phyloP scores from a whole-genome alignment of 305 asterid species.

The Lippia alba region DNA sequence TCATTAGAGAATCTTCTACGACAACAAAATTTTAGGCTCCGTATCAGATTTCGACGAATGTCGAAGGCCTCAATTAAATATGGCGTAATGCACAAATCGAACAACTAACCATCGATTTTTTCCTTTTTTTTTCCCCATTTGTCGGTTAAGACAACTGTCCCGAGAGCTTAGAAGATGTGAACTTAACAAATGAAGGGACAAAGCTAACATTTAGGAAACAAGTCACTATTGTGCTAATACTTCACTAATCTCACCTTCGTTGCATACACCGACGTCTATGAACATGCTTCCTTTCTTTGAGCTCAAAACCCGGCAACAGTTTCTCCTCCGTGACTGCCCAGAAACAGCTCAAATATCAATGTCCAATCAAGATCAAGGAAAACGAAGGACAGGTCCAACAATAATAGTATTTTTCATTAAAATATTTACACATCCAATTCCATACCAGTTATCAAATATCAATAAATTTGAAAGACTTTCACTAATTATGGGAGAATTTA shows the following conservation, averaged over 20 bases:
- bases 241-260: conserved; percentile 77
- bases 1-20: background rate
- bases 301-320: conserved; percentile 74
- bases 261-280: conserved; percentile 76
- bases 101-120: background rate
- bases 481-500: conserved; percentile 1
- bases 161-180: conserved; percentile 30
- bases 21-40: conserved; percentile 17
- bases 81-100: background rate
- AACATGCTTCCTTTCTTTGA: conserved; percentile 57
- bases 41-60: background rate
- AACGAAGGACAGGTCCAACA: background rate
- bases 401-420: no score
- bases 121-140: background rate
- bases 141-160: conserved; percentile 12
- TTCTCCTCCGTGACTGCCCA: conserved; percentile 90
- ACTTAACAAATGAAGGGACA: conserved; percentile 38
- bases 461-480: background rate
- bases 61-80: background rate
- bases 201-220: conserved; percentile 18
- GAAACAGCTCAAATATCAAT: conserved; percentile 14
- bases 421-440: no score
- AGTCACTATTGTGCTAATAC: conserved; percentile 35
- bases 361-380: background rate
- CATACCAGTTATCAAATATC: no score